Evolutionary conservation across 2,329 filamentous ascomycete genomes (phyloP), one percentile per base, ranked within the genome.

Genomic region (Pseudogymnoascus sp.): DNA sequence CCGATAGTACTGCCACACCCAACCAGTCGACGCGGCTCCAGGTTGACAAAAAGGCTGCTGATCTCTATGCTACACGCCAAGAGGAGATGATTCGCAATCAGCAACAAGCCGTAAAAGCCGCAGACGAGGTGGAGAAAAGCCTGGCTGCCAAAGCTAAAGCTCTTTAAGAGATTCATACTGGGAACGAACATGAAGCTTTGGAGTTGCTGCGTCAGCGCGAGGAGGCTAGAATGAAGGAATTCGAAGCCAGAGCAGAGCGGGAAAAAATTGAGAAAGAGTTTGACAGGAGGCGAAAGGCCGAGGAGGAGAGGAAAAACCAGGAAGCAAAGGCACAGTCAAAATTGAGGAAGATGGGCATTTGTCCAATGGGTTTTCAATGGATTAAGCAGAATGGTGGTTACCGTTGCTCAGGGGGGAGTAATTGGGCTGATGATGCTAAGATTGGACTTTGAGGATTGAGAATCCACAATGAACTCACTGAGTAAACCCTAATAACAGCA

Each of bases 11-110:
- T 87, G 0, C 79, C 78, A 64, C 86, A 90, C 0, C 77, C 83
- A 33, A 86, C 77, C 1, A 90, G n/a, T n/a, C n/a, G 87, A 73
- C 79, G 1, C 82, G 87, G 67, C 80, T 89, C 0, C 78, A 85
- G 64, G 68, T 4, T 31, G 61, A 63, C 42, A 59, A 63, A 67
- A 73, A 13, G 4, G 50, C 64, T 1, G 56, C 66, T 26, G 63
- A 47, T 26, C 38, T 65, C 64, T 42, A 53, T 33, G 10, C 33
- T 62, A n/a, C 62, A 47, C 13, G 56, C 68, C 65, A 65, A 19
- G 69, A 75, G 24, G 71, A 69, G 10, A 70, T 72, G 8, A 63
- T 67, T 26, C 10, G 76, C 72, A 1, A 67, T 56, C 62, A 31
- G 19, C 64, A 68, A n/a, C 63, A 69, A 29, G 64, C 63, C 42